These are phyloP conservation scores for Vitis hybrid DNA, from an alignment of 177 flowering plant species.

Conservation along the genomic window DNA sequence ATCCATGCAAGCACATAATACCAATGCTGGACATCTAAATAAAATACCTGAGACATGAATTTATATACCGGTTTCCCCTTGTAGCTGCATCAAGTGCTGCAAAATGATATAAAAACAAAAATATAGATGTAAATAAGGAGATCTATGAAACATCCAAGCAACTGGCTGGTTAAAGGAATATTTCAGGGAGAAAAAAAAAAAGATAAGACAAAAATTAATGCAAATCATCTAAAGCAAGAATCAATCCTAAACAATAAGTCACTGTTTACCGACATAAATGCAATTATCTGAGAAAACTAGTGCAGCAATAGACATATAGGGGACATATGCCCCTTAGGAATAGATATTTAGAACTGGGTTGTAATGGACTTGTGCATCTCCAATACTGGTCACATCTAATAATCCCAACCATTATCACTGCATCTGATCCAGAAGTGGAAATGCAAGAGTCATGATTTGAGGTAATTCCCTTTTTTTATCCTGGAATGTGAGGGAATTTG, in stretches of 20 bases:
- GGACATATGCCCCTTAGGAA: too few relatives aligned
- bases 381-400: too few relatives aligned
- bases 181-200: background rate
- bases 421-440: too few relatives aligned
- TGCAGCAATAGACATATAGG: too few relatives aligned
- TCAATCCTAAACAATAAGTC: background rate
- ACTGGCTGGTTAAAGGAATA: background rate
- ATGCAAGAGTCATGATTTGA: too few relatives aligned
- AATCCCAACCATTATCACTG: too few relatives aligned
- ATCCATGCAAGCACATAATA: background rate
- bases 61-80: slow-evolving; percentile 88
- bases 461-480: too few relatives aligned
- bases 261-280: too few relatives aligned
- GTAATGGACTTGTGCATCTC: too few relatives aligned
- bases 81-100: slow-evolving; percentile 93
- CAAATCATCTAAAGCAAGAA: background rate
- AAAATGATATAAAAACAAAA: slow-evolving; percentile 14
- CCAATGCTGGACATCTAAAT: background rate
- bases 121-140: background rate
- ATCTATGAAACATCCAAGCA: background rate
- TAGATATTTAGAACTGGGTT: too few relatives aligned
- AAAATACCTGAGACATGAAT: slow-evolving; percentile 85
- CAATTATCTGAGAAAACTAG: too few relatives aligned
- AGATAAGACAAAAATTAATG: background rate
- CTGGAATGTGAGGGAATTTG: too few relatives aligned